Base-by-base conservation (phyloP, 768 basidiomycete genomes). In the Termitomyces sp. region DNA sequence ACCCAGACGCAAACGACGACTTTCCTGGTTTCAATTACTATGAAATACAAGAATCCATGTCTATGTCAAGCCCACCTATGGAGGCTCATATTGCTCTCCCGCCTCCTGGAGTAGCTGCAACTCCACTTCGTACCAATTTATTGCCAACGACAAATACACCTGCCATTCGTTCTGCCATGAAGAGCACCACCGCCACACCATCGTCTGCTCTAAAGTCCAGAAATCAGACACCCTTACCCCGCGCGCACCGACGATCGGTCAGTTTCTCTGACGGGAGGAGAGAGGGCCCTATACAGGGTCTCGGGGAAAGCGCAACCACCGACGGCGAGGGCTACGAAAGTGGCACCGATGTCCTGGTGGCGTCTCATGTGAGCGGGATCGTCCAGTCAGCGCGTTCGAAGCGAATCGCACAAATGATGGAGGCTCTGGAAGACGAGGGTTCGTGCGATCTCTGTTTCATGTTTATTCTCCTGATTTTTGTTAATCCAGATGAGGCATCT, bases 201-300 rank as follows among this genome's bases (percentile, higher is more conserved):
- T 79, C 74, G 20, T 86, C 90, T 12, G 86, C 76, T 11, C 68
- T 89, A 73, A 87, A 84, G 68, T 68, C 74, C n/a, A 76, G 75
- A 54, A 75, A 82, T 65, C 79, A 79, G 61, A 90, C 85, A 18
- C 89, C 88, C n/a, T 72, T 80, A 42, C 78, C 78, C 52, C 75
- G 74, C 16, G 74, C 75, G 13, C 85, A 88, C 66, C 84, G 88
- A n/a, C 83, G 94, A 42, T 94, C 91, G 46, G 96, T 99, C 60
- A 96, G 94, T 73, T 99, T 99, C 76, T 97, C 95, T 28, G 97
- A 99, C 70, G 97, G 97, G 6, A 90, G 88, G 70, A 84, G 83
- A 62, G 88, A 90, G 36, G 96, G 96, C 2, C 94, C 92, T n/a
- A 97, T 97, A 50, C 78, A 79, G 57, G 92, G 89, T 58, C 71